phyloP scores from a whole-genome alignment of 192 early-diverging fungal genomes.

The Entomortierella lignicola region DNA sequence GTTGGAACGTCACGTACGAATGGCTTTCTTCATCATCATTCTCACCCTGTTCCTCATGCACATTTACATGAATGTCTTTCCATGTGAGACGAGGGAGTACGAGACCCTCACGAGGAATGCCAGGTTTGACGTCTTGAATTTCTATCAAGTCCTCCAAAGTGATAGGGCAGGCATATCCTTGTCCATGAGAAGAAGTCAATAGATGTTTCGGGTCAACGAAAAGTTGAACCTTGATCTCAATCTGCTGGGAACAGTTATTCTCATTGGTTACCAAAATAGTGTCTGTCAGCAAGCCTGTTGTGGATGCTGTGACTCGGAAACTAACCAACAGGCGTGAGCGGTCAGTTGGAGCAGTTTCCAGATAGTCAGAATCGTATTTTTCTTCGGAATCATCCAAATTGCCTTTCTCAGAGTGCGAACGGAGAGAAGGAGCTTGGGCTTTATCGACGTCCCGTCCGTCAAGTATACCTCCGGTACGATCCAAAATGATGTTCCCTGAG shows the following conservation, averaged over 20 bases:
- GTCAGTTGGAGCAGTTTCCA: conserved; percentile 27
- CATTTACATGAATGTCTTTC: conserved; percentile 46
- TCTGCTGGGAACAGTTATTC: conserved; percentile 73
- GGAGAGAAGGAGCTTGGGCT: background rate
- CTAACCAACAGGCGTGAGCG: conserved; percentile 61
- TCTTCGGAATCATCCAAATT: background rate
- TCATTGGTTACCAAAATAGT: conserved; percentile 74
- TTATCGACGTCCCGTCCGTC: conserved; percentile 64
- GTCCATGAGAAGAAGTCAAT: conserved; percentile 12
- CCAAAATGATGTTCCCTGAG: conserved; percentile 64
- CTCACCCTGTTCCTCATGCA: conserved; percentile 17
- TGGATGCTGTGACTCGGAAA: conserved; percentile 65
- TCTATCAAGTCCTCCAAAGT: conserved; percentile 32
- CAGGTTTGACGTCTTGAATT: conserved; percentile 28
- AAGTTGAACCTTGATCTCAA: conserved; percentile 72
- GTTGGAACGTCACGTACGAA: conserved; percentile 26
- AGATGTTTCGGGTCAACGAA: conserved; percentile 73
- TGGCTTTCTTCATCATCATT: conserved; percentile 3
- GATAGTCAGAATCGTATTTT: conserved; percentile 10
- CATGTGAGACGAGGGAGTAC: conserved; percentile 29
- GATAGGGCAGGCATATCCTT: conserved; percentile 24
- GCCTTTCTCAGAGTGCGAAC: conserved; percentile 8
- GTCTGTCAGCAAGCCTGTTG: conserved; percentile 72
- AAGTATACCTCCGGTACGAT: conserved; percentile 61
- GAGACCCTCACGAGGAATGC: conserved; percentile 34